These are phyloP conservation scores for Triangularia verruculosa DNA, from an alignment of 2,329 filamentous ascomycete species.

Conservation along the genomic window DNA sequence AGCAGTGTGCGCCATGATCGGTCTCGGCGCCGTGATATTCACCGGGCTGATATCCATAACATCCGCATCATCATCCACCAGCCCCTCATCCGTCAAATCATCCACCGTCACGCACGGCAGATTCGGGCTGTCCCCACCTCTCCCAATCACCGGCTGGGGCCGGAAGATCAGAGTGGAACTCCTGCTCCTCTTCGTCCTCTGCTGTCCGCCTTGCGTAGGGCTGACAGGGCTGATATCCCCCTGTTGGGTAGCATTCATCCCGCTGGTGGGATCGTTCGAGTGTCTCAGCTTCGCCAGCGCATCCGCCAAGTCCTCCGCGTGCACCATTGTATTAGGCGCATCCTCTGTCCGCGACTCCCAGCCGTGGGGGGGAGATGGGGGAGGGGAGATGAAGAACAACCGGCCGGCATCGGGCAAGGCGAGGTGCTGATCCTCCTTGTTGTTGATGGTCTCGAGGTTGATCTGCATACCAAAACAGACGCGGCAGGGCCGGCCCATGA, in stretches of 20 bases:
- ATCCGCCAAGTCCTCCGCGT: constrained; percentile 66
- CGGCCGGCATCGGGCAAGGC: constrained; percentile 67
- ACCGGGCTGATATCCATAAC: constrained; percentile 42
- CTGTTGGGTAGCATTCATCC: background rate
- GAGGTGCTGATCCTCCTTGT: constrained; percentile 53
- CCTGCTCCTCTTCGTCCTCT: constrained; percentile 46
- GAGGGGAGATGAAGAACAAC: constrained; percentile 70
- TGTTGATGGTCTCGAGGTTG: constrained; percentile 50
- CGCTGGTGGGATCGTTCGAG: constrained; percentile 30
- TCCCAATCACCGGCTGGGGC: constrained; percentile 37
- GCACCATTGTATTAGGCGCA: constrained; percentile 66
- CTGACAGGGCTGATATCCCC: constrained; percentile 28
- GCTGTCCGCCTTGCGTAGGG: constrained; percentile 39
- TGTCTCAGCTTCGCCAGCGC: constrained; percentile 62
- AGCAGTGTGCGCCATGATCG: constrained; percentile 58
- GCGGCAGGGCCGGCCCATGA: constrained; percentile 67
- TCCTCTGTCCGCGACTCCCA: constrained; percentile 68
- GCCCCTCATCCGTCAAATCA: constrained; percentile 57
- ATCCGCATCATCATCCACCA: constrained; percentile 32
- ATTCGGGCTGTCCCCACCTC: constrained; percentile 44
- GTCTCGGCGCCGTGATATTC: constrained; percentile 33
- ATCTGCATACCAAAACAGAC: constrained; percentile 68
- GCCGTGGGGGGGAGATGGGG: constrained; percentile 64
- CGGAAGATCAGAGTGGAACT: constrained; percentile 66
- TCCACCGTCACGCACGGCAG: constrained; percentile 65